Base-by-base conservation (phyloP, 2,329 filamentous ascomycete genomes). In the Scytalidium sp. region DNA sequence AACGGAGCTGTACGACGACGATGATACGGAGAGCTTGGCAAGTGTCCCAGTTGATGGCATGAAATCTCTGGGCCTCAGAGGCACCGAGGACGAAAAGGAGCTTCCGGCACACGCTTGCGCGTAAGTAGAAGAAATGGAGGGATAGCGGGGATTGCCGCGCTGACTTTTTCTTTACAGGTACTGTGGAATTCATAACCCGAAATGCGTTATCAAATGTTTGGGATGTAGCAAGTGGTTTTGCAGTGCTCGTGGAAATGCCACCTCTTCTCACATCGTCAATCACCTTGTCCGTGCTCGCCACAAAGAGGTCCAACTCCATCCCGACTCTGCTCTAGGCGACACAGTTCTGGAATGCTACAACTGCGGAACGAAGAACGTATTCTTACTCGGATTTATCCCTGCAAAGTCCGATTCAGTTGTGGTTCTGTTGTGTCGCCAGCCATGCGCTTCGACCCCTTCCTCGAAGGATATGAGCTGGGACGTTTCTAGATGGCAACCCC, bases 391-490 rank as follows among this genome's bases (percentile, higher is more conserved):
- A 6, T 99, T 99, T 68, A 99, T 99, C 60, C 95, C 94, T 9
- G 94, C 94, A 50, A 99, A 99, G 68, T 97, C 94, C 10, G 95
- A 99, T 64, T 97, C 94, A 0, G 94, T 99, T 22, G 95, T 99
- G 7, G 94, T 99, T 20, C 83, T 99, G 41, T 81, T 99, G 32
- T 99, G 94, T 69, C 91, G 94, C 53, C 94, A 97, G 70, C 94
- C 94, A 43, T 99, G 94, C 69, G 94, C 93, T 27, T 87, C 94
- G 22, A 93, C 89, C 73, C 88, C 92, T 1, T 97, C 94, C 27
- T 93, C 90, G 57, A 99, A 99, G 72, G 94, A 99, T 64, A 97
- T 99, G 92, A 99, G 94, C 68, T 99, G 94, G 94, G 94, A 99
- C 68, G 95, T 92, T 5, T 96, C 93, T 21, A 85, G 92, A 65